A percentile compares a stretch with the other conserved stretches of the same genome.
These are phyloP conservation scores for Trifolium dubium DNA, from an alignment of 306 rosid genomes.

Conservation along the genomic window DNA sequence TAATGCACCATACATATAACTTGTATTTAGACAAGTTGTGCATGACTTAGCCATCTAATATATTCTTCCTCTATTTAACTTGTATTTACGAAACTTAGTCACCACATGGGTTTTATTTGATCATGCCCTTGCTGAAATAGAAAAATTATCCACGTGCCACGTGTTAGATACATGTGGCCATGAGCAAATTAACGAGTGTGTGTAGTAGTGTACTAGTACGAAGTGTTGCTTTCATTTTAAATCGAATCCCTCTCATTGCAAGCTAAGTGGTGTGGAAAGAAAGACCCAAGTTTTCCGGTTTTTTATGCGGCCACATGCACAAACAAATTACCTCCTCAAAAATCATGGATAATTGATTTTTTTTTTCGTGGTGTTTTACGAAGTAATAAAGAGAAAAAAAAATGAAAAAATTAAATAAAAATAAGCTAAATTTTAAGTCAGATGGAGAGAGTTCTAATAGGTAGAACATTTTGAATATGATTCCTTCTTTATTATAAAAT, in stretches of 20 bases:
- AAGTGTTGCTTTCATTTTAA: not conserved
- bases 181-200: not conserved
- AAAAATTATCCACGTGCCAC: constrained; percentile 15
- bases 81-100: not conserved
- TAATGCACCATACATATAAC: no score
- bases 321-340: not conserved
- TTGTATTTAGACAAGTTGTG: no score
- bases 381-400: no score
- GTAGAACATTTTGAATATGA: no score
- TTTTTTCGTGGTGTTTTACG: no score
- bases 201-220: not conserved
- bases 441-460: no score
- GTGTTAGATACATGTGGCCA: constrained; percentile 20
- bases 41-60: not conserved
- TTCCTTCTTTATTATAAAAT: no score
- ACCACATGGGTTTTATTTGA: constrained; percentile 24
- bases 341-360: no score
- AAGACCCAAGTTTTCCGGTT: not conserved
- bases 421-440: no score
- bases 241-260: not conserved
- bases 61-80: not conserved
- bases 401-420: no score
- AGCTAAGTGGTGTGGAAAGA: not conserved
- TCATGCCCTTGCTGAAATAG: constrained; percentile 12
- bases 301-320: not conserved